These are phyloP conservation scores for Globisporangium mamillatum DNA, from an alignment of 352 stramenopile genomes.

Conservation along the genomic window DNA sequence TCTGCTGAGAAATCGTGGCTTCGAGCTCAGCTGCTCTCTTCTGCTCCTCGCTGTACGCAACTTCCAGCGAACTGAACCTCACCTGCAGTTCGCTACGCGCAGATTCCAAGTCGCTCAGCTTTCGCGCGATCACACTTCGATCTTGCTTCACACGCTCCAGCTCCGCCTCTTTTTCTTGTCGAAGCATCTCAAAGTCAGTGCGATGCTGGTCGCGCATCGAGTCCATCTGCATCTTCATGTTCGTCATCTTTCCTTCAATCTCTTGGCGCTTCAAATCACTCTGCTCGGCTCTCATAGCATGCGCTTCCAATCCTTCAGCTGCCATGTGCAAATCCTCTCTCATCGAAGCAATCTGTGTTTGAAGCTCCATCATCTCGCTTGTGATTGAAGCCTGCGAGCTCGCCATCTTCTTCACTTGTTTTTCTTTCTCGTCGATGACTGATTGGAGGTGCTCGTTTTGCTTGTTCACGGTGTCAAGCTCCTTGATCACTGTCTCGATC, in stretches of 20 bases:
- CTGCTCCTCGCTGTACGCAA: slow-evolving; percentile 34
- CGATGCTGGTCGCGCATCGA: slow-evolving; percentile 54
- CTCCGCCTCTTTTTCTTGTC: slow-evolving; percentile 54
- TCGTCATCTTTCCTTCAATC: slow-evolving; percentile 47
- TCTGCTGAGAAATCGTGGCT: slow-evolving; percentile 45
- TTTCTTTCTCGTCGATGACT: slow-evolving; percentile 60
- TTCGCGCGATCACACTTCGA: slow-evolving; percentile 21
- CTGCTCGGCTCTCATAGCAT: slow-evolving; percentile 53
- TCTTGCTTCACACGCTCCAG: slow-evolving; percentile 50
- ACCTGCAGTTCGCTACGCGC: slow-evolving; percentile 29
- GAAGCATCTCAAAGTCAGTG: slow-evolving; percentile 61
- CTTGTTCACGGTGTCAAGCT: slow-evolving; percentile 44
- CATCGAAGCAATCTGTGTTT: slow-evolving; percentile 59
- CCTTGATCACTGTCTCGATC: slow-evolving; percentile 59
- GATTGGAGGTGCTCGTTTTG: slow-evolving; percentile 37
- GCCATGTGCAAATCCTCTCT: slow-evolving; percentile 66
- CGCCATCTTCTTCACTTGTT: slow-evolving; percentile 66
- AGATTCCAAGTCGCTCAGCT: slow-evolving; percentile 24
- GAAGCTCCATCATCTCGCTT: slow-evolving; percentile 53
- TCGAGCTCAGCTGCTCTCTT: slow-evolving; percentile 48
- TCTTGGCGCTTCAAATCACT: slow-evolving; percentile 50
- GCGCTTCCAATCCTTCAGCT: slow-evolving; percentile 60
- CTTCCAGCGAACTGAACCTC: slow-evolving; percentile 30
- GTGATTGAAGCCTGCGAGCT: slow-evolving; percentile 60
- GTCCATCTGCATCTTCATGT: slow-evolving; percentile 47